Conservation (phyloP, 495 filamentous ascomycete species). For the Achaetomiella virescens region DNA sequence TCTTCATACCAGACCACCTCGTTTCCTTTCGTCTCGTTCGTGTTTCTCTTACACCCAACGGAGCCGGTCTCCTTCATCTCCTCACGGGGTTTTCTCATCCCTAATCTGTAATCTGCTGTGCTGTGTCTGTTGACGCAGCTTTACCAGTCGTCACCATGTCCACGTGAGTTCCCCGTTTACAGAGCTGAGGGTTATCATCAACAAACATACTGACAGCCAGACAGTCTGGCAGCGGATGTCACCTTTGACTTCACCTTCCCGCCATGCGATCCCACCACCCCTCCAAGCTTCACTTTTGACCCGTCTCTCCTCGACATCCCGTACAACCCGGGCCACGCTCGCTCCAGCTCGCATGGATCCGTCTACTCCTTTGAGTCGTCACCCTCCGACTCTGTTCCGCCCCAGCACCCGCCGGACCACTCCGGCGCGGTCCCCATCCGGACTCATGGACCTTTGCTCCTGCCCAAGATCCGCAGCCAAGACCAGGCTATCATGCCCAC, state of each 20-base stretch:
- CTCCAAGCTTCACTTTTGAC: constrained; percentile 50
- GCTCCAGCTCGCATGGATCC: constrained; percentile 49
- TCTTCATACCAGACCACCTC: constrained; percentile 11
- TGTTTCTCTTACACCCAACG: constrained; percentile 20
- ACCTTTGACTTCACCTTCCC: constrained; percentile 49
- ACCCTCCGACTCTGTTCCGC: constrained; percentile 57
- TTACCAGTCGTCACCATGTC: constrained; percentile 41
- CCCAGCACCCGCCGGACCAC: constrained; percentile 63
- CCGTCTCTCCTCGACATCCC: constrained; percentile 46
- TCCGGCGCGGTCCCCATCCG: constrained; percentile 64
- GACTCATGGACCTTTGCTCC: constrained; percentile 71
- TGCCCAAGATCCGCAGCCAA: constrained; percentile 82
- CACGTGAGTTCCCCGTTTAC: constrained; percentile 35
- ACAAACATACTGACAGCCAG: constrained; percentile 16
- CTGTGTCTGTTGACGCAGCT: constrained; percentile 32
- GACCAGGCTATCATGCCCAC: constrained; percentile 60
- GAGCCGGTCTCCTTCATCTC: constrained; percentile 39
- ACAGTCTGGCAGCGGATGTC: constrained; percentile 46
- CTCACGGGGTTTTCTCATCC: constrained; percentile 3
- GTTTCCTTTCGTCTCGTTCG: constrained; percentile 20
- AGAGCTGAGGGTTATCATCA: not conserved
- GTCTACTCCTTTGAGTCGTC: constrained; percentile 62
- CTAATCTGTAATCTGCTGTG: constrained; percentile 37
- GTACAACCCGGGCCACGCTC: constrained; percentile 42
- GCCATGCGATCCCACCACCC: constrained; percentile 41